Base-by-base conservation (phyloP, 805 yeast species). In the Wickerhamomyces xylosicus region DNA sequence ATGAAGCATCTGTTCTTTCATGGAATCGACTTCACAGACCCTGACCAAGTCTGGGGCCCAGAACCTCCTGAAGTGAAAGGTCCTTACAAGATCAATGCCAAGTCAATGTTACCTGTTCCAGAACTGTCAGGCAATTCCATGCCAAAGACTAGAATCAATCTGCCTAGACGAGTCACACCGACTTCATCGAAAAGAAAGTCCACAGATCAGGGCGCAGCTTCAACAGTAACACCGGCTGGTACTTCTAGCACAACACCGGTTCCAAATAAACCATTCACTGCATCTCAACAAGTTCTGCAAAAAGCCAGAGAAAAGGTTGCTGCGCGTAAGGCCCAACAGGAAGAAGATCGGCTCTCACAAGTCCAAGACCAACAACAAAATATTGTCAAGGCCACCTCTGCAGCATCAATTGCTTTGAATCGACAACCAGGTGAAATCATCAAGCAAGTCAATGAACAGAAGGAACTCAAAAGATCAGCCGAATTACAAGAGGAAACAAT, bases 31-130 rank as follows among this genome's bases (percentile, higher is more conserved):
- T 84, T 83, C 63, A 53, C 61, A 21, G 69, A 77, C 50, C 19
- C 6, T 31, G 34, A 71, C 64, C 25, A 67, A 35, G 62, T 84
- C 25, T 84, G 94, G 90, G 61, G 61, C 11, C 46, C 48, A 0
- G 60, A 62, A 2, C 78, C 81, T 3, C 92, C 92, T 0, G 79
- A 70, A 46, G 19, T 31, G 9, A 57, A 79, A 17, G 74, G 79
- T 2, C 86, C 90, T 0, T 84, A 79, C 52, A 81, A 79, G 44
- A 68, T 84, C 58, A 72, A 72, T 38, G 92, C 92, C 0, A 77
- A 78, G 51, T 74, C 90, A 2, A 83, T 84, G 92, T 72, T 78
- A 61, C 80, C 84, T 28, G 66, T 82, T 31, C 87, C 90, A 0
- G 76, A 66, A 41, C 50, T 72, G 21, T 54, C 57, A 33, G 56